Conservation (phyloP, 140 eudicot genomes). For the Senecio squalidus region DNA sequence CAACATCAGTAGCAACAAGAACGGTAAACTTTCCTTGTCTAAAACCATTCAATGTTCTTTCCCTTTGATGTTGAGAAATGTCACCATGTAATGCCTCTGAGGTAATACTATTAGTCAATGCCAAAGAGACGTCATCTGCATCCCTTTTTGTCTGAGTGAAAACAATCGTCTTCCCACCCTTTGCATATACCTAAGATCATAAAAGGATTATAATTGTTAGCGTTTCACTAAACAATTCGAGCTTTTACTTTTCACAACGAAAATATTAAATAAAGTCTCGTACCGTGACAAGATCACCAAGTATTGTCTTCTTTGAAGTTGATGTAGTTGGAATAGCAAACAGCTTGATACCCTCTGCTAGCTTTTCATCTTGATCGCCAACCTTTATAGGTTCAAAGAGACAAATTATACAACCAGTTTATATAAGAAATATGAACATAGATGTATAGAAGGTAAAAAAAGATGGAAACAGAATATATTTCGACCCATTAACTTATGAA, state of each 20-base stretch:
- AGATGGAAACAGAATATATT: background rate
- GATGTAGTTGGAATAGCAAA: slow-evolving; percentile 72
- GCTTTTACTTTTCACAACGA: slow-evolving; percentile 3
- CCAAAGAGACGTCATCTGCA: slow-evolving; percentile 93
- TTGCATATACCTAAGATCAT: slow-evolving; percentile 78
- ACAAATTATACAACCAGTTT: background rate
- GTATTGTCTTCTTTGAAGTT: slow-evolving; percentile 74
- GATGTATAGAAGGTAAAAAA: background rate
- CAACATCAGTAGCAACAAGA: slow-evolving; percentile 98
- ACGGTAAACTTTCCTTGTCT: slow-evolving; percentile 91
- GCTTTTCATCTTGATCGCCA: slow-evolving; percentile 90
- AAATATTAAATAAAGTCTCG: background rate
- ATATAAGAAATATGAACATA: background rate
- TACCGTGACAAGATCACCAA: slow-evolving; percentile 89
- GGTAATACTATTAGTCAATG: slow-evolving; percentile 65
- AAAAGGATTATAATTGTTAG: background rate
- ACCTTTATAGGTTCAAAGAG: slow-evolving; percentile 44
- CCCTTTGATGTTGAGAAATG: slow-evolving; percentile 97
- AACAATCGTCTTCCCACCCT: slow-evolving; percentile 95
- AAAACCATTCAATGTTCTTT: slow-evolving; percentile 79
- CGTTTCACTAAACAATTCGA: background rate
- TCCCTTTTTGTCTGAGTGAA: slow-evolving; percentile 95
- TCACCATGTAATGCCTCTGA: slow-evolving; percentile 98
- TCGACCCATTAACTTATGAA: no score
- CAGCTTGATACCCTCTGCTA: slow-evolving; percentile 92